Conservation (phyloP, 1,139 yeast species). For the Hansenula lynferdii region DNA sequence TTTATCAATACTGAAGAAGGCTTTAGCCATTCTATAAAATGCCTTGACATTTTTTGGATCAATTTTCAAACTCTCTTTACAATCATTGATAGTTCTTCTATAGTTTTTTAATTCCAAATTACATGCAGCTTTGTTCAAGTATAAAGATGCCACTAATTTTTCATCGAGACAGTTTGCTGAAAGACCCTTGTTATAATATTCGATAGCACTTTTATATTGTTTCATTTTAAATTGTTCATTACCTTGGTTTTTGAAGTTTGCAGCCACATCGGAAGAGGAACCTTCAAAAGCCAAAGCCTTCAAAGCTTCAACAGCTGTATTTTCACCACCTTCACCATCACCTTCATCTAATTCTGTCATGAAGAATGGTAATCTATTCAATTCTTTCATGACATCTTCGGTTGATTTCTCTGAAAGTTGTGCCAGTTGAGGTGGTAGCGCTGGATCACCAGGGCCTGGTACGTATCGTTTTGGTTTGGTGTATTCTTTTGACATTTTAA, state of each 20-base stretch:
- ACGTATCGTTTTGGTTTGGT: constrained; percentile 45
- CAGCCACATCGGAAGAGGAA: constrained; percentile 88
- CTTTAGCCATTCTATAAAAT: constrained; percentile 77
- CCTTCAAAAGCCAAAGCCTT: constrained; percentile 94
- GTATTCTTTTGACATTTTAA: constrained; percentile 7
- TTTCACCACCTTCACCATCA: constrained; percentile 76
- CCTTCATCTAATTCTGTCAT: constrained; percentile 84
- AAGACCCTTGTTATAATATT: constrained; percentile 74
- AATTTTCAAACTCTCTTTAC: constrained; percentile 60
- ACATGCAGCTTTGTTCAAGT: constrained; percentile 86
- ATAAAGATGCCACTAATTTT: constrained; percentile 56
- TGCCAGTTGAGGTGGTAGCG: constrained; percentile 75
- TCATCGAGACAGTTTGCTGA: constrained; percentile 59
- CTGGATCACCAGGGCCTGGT: constrained; percentile 78
- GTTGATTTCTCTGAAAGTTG: constrained; percentile 61
- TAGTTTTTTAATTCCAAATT: constrained; percentile 81
- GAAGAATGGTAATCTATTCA: constrained; percentile 86
- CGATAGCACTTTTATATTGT: constrained; percentile 71
- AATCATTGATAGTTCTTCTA: constrained; percentile 82
- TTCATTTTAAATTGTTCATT: constrained; percentile 76
- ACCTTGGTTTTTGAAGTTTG: constrained; percentile 88
- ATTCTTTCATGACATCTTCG: constrained; percentile 73
- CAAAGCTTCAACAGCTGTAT: constrained; percentile 76
- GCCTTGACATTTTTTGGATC: constrained; percentile 81
- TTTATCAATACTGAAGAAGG: constrained; percentile 63